Evolutionary conservation across 164 flowering plant genomes (phyloP).

Genomic region (Annona cherimola): DNA sequence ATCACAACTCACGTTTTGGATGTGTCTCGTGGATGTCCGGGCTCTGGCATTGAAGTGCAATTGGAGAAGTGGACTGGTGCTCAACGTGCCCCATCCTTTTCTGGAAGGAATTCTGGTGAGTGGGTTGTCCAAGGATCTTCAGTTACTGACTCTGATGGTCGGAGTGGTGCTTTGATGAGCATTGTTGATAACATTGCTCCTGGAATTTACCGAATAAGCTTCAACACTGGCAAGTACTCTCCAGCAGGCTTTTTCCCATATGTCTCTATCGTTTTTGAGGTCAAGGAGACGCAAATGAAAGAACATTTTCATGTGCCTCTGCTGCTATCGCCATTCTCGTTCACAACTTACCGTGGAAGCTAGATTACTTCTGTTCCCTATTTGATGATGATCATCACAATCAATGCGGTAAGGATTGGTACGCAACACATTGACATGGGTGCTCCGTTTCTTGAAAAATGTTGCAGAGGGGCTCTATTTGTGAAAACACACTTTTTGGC

Average conservation of each 20-base stretch:
- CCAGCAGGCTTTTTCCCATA: conserved; percentile 83
- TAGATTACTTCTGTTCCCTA: conserved; percentile 22
- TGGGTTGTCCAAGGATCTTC: conserved; percentile 67
- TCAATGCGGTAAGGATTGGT: too few relatives aligned
- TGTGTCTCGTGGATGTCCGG: conserved; percentile 74
- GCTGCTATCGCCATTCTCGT: conserved; percentile 83
- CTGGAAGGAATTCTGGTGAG: conserved; percentile 23
- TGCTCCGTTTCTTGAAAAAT: too few relatives aligned
- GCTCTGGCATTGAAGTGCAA: conserved; percentile 62
- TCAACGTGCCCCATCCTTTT: conserved; percentile 38
- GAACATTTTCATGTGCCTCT: conserved; percentile 97
- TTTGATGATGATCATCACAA: background rate
- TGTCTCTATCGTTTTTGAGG: conserved; percentile 79
- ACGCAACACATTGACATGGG: too few relatives aligned
- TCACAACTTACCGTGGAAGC: conserved; percentile 92
- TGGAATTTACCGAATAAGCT: conserved; percentile 74
- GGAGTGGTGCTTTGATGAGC: conserved; percentile 67
- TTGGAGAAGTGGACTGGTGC: conserved; percentile 62
- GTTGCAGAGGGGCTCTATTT: too few relatives aligned
- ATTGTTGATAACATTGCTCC: conserved; percentile 53
- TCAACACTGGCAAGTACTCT: conserved; percentile 73
- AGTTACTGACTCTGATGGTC: conserved; percentile 71
- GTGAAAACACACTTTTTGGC: too few relatives aligned
- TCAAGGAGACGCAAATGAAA: conserved; percentile 58
- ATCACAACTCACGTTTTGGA: conserved; percentile 95